Evolutionary conservation across 2,329 filamentous ascomycete species (phyloP), one percentile per base, ranked within the genome.

Genomic region (Metarhizium album): DNA sequence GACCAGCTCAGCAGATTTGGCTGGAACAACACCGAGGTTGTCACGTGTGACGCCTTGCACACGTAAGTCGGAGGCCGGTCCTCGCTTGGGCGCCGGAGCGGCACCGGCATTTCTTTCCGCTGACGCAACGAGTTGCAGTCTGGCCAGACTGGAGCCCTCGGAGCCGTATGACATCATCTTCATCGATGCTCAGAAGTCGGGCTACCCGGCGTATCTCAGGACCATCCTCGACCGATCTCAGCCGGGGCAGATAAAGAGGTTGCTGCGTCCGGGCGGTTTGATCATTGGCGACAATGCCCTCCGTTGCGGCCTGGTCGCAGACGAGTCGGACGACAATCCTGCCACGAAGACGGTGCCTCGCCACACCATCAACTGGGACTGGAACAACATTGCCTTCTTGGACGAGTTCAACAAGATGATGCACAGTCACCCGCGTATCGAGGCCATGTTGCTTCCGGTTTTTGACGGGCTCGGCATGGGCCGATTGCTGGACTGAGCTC

Each of bases 91-190:
- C n/a, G n/a, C n/a, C n/a, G n/a, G n/a, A n/a, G n/a, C n/a, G n/a
- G n/a, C n/a, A n/a, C n/a, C n/a, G n/a, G n/a, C n/a, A n/a, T n/a
- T n/a, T n/a, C n/a, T n/a, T 14, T 24, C 24, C 9, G 7, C 40
- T 43, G 22, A 43, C 22, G 13, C 22, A 23, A 14, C 3, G 24
- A 20, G 18, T 6, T 9, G 40, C n/a, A 66, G 64, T 2, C 62
- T 68, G 9, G 53, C 58, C 8, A 49, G 53, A n/a, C 62, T 70
- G 1, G 55, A 61, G 13, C 60, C 61, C 5, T 55, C 58, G 3
- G 64, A 69, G 58, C 69, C 72, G 1, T 75, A 70, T 54, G 72
- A 74, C 58, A 60, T 74, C 18, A 63, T 74, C 57, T 74, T 74
- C 57, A 67, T 74, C 54, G 71, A 74, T 52, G 71, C 71, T 22